phyloP scores from a whole-genome alignment of 2,329 filamentous ascomycete species.

The Lecanosticta acicola region DNA sequence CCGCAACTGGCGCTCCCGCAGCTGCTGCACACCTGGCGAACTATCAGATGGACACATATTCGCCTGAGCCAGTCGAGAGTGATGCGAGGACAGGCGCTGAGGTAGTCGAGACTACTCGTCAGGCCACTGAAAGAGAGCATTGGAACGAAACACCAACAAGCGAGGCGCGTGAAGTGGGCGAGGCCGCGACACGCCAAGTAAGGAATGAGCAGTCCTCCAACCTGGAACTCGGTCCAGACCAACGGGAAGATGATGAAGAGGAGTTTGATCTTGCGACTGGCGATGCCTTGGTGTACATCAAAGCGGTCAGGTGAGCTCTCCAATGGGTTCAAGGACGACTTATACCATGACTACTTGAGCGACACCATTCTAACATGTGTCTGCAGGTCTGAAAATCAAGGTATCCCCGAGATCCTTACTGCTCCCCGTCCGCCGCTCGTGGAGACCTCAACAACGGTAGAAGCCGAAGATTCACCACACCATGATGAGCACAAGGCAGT shows the following conservation, averaged over 20 bases:
- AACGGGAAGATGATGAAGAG: slow-evolving; percentile 19
- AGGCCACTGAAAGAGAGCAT: no score
- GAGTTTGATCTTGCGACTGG: slow-evolving; percentile 24
- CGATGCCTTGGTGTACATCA: slow-evolving; percentile 32
- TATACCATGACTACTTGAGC: neutral
- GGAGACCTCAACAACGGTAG: no score
- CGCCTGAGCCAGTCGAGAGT: slow-evolving; percentile 5
- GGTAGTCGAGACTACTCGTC: no score
- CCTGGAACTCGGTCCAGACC: no score
- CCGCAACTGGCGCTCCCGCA: neutral
- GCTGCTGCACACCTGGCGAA: slow-evolving; percentile 10
- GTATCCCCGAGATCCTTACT: slow-evolving; percentile 23
- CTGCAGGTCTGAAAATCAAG: slow-evolving; percentile 23
- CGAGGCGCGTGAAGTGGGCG: no score
- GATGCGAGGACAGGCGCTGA: neutral
- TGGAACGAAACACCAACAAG: no score
- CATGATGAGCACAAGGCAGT: slow-evolving; percentile 21
- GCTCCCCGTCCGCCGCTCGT: no score
- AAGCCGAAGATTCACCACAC: no score
- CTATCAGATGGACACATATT: slow-evolving; percentile 16
- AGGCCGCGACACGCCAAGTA: neutral
- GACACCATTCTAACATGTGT: slow-evolving; percentile 6
- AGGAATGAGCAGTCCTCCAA: no score
- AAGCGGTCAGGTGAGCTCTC: slow-evolving; percentile 23
- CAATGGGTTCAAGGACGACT: neutral